Evolutionary conservation across 2,329 filamentous ascomycete species (phyloP), one percentile per base, ranked within the genome.

Genomic region (Nemania sp.): DNA sequence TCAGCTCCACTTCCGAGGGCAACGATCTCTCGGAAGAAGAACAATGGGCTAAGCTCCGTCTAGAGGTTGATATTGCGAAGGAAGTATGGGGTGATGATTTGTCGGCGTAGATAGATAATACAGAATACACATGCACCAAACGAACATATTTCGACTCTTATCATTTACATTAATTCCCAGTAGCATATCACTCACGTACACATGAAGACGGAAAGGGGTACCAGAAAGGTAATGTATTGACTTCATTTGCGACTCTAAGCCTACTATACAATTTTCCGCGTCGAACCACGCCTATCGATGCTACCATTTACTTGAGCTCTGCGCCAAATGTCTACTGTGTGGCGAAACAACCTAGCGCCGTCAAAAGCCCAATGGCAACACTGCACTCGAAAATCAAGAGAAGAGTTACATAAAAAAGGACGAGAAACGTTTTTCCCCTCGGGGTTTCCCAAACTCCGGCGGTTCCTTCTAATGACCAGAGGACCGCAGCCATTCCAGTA

Each of bases 51-150:
- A 88, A 88, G 82, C 78, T 88, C 7, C 78, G 82, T 63, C 76
- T 87, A 22, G 81, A 86, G 77, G 83, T 86, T 0, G 85, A 87
- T 73, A 87, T 88, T 75, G 86, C 86, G 2, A 87, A 86, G 80
- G 77, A 85, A 76, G 79, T 88, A 54, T 88, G 86, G 86, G 85
- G 85, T 0, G 80, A 84, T 0, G 85, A 87, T 58, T 52, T 77
- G 26, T 74, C 75, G 1, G 63, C 73, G 53, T 78, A 72, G 54
- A 63, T 47, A 35, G 32, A 11, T 35, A 52, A 41, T 53, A 43
- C 15, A 43, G 53, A 53, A 64, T 51, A 26, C 13, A 55, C 55
- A 20, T 52, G 41, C 20, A 59, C 35, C 20, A 32, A 61, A 10
- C 18, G 11, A 54, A 43, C 2, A 59, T 15, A 35, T 38, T 26